These are phyloP conservation scores for Nigrospora sphaerica DNA, from an alignment of 2,329 filamentous ascomycete genomes.

Conservation along the genomic window DNA sequence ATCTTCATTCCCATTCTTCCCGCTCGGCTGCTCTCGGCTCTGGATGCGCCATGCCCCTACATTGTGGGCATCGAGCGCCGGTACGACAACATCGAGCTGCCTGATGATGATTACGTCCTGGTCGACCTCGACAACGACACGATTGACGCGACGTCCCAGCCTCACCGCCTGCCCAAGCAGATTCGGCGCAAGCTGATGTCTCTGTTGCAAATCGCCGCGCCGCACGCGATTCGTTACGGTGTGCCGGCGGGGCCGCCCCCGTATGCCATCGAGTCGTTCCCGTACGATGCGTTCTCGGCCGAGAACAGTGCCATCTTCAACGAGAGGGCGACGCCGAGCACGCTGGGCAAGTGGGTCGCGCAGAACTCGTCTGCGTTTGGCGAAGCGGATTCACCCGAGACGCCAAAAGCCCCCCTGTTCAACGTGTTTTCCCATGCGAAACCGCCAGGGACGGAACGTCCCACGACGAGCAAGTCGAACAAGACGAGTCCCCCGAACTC, in stretches of 20 bases:
- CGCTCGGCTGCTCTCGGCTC: slow-evolving; percentile 76
- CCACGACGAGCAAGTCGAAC: slow-evolving; percentile 63
- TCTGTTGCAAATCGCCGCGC: slow-evolving; percentile 81
- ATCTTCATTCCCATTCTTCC: slow-evolving; percentile 91
- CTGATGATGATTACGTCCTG: slow-evolving; percentile 91
- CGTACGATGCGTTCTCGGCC: slow-evolving; percentile 81
- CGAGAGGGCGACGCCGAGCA: slow-evolving; percentile 60
- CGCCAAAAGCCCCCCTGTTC: slow-evolving; percentile 63
- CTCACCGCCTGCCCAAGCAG: slow-evolving; percentile 76
- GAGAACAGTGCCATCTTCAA: slow-evolving; percentile 80
- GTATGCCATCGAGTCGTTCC: slow-evolving; percentile 89
- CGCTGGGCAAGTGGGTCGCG: slow-evolving; percentile 77
- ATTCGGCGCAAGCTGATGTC: slow-evolving; percentile 85
- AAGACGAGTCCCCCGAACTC: slow-evolving; percentile 56
- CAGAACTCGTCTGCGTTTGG: slow-evolving; percentile 87
- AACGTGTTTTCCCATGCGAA: slow-evolving; percentile 83
- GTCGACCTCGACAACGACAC: slow-evolving; percentile 89
- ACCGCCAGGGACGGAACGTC: slow-evolving; percentile 64
- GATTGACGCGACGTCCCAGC: slow-evolving; percentile 75
- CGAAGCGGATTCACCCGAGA: slow-evolving; percentile 47
- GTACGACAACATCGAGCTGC: slow-evolving; percentile 79
- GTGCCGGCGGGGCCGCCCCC: slow-evolving; percentile 83
- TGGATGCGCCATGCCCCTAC: slow-evolving; percentile 94
- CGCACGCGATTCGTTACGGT: slow-evolving; percentile 80
- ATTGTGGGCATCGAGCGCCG: slow-evolving; percentile 93